Evolutionary conservation across 1,284 basidiomycete genomes (phyloP).

Genomic region (Rhodotorula sp.): DNA sequence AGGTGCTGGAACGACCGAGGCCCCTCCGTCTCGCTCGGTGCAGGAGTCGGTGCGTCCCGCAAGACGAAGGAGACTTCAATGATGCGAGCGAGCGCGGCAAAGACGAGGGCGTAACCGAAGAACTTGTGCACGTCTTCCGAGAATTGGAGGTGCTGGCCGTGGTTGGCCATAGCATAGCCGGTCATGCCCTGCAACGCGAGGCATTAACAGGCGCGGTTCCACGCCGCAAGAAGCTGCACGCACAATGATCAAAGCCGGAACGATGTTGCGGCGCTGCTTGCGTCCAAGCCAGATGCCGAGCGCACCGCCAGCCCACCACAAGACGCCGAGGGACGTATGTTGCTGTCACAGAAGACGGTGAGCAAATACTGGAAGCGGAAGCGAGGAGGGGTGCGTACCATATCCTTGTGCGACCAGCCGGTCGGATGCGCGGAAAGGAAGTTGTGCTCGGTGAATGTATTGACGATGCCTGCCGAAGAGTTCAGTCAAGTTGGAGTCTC

Average conservation of each 20-base stretch:
- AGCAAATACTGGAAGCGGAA: background rate
- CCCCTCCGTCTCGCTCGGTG: constrained; percentile 41
- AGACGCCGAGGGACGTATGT: constrained; percentile 45
- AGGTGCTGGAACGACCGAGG: constrained; percentile 72
- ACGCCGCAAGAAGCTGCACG: background rate
- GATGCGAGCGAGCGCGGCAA: constrained; percentile 76
- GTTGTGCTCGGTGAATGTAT: constrained; percentile 78
- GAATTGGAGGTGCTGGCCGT: constrained; percentile 77
- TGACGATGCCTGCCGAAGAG: constrained; percentile 57
- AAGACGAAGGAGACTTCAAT: constrained; percentile 79
- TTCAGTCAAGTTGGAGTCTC: background rate
- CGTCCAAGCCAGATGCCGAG: constrained; percentile 82
- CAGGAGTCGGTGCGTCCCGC: constrained; percentile 48
- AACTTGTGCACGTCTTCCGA: constrained; percentile 64
- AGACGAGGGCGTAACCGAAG: constrained; percentile 63
- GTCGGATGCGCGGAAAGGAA: constrained; percentile 27
- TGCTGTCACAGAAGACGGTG: constrained; percentile 9
- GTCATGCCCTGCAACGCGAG: constrained; percentile 58
- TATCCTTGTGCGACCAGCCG: constrained; percentile 38
- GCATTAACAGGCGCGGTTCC: too few species aligned
- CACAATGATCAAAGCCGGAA: constrained; percentile 68
- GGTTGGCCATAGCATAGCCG: constrained; percentile 92
- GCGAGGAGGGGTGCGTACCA: background rate
- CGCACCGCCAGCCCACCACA: constrained; percentile 84
- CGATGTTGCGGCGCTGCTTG: constrained; percentile 76